Conservation (phyloP, 805 yeast species). For the Candida succiphila region DNA sequence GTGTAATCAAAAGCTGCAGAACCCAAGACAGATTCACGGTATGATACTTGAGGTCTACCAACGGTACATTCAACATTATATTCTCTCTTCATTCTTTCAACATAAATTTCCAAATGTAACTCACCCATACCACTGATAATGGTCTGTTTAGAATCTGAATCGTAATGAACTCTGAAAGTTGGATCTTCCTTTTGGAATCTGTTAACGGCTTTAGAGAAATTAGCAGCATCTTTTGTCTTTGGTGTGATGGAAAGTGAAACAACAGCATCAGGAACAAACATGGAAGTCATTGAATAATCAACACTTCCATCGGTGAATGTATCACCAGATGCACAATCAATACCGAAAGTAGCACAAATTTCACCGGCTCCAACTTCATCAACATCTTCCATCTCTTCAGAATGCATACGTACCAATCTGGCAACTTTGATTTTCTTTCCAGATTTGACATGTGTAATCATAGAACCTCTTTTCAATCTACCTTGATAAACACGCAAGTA, state of each 20-base stretch:
- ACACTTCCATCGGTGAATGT: constrained; percentile 83
- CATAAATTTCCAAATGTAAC: constrained; percentile 92
- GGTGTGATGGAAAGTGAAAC: constrained; percentile 89
- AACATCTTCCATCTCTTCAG: constrained; percentile 97
- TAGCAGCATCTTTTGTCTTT: constrained; percentile 73
- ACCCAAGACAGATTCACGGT: constrained; percentile 81
- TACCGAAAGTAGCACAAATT: constrained; percentile 98
- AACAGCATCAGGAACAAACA: constrained; percentile 99
- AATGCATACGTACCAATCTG: constrained; percentile 95
- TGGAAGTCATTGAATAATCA: constrained; percentile 86
- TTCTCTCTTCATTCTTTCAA: constrained; percentile 96
- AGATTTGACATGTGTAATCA: constrained; percentile 79
- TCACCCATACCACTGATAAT: constrained; percentile 98
- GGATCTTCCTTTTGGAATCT: constrained; percentile 99
- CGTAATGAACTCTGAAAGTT: constrained; percentile 88
- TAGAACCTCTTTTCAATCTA: constrained; percentile 78
- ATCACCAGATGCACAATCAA: constrained; percentile 98
- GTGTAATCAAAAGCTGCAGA: constrained; percentile 81
- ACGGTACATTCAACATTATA: constrained; percentile 91
- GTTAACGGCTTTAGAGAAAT: constrained; percentile 94
- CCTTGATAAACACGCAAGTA: constrained; percentile 98
- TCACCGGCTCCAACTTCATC: constrained; percentile 96
- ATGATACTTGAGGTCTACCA: constrained; percentile 97
- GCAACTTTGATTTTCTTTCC: constrained; percentile 92
- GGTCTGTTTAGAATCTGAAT: constrained; percentile 87